Evolutionary conservation across 1,284 basidiomycete genomes (phyloP).

Genomic region (Rhodotorula glutinis): DNA sequence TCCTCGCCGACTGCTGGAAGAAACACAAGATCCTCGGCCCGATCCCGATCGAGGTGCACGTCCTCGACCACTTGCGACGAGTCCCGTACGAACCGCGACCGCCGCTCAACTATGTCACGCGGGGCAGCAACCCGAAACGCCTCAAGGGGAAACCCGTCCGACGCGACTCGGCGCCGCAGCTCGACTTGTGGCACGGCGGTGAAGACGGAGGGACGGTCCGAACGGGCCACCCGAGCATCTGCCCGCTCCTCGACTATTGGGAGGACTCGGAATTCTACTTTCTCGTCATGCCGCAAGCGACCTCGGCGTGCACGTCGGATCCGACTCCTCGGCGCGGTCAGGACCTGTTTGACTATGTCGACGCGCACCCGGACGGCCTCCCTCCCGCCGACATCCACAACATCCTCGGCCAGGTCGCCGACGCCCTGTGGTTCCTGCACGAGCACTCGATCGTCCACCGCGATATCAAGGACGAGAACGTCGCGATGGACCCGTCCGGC

Average conservation of each 20-base stretch:
- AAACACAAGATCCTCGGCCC: slow-evolving; percentile 90
- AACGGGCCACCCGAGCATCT: slow-evolving; percentile 84
- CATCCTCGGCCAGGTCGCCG: slow-evolving; percentile 90
- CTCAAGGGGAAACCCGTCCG: slow-evolving; percentile 1
- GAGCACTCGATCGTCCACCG: slow-evolving; percentile 91
- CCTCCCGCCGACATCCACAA: slow-evolving; percentile 70
- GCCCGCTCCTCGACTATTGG: slow-evolving; percentile 92
- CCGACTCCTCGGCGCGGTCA: slow-evolving; percentile 50
- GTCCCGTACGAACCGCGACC: slow-evolving; percentile 65
- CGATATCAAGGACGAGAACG: slow-evolving; percentile 98
- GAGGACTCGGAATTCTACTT: slow-evolving; percentile 98
- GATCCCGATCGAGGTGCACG: slow-evolving; percentile 98
- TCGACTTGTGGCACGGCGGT: slow-evolving; percentile 28
- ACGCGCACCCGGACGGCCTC: slow-evolving; percentile 80
- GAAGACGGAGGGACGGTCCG: slow-evolving; percentile 12
- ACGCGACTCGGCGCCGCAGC: slow-evolving; percentile 27
- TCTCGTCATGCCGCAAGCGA: slow-evolving; percentile 51
- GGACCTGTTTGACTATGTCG: slow-evolving; percentile 94
- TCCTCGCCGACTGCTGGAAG: slow-evolving; percentile 99
- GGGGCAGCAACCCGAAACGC: not conserved
- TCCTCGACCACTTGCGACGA: slow-evolving; percentile 78
- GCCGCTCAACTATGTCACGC: slow-evolving; percentile 7
- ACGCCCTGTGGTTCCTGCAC: slow-evolving; percentile 87
- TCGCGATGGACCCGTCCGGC: slow-evolving; percentile 56
- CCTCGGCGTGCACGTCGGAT: slow-evolving; percentile 44